Evolutionary conservation across 768 basidiomycete genomes (phyloP).

Genomic region (Boletus eberwhitei): DNA sequence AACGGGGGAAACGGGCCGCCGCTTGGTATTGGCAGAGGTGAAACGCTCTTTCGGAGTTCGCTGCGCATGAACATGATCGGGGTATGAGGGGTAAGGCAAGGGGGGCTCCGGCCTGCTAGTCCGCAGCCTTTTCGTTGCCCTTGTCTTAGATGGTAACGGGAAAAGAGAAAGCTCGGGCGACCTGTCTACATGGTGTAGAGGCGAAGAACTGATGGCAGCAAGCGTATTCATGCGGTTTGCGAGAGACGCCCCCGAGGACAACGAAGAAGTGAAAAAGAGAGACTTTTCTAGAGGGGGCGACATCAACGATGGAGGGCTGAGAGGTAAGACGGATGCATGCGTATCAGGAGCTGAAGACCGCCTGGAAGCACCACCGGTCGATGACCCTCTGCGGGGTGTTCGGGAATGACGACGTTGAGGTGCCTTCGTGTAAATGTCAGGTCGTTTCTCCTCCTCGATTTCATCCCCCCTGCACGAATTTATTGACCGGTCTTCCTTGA

Average conservation of each 20-base stretch:
- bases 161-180: constrained; percentile 18
- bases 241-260: constrained; percentile 18
- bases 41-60: not conserved
- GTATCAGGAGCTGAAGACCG: constrained; percentile 19
- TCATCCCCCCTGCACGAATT: not conserved
- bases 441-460: not conserved
- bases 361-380: not conserved
- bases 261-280: constrained; percentile 47
- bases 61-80: not conserved
- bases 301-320: constrained; percentile 54
- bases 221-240: not conserved
- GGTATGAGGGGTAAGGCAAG: constrained; percentile 26
- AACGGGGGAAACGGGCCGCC: constrained; percentile 3
- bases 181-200: not conserved
- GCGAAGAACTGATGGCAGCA: not conserved
- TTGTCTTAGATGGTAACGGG: constrained; percentile 15
- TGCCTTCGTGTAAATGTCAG: constrained; percentile 17
- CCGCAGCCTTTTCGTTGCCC: constrained; percentile 2
- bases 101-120: constrained; percentile 8
- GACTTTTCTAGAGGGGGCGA: constrained; percentile 54
- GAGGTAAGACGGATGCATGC: constrained; percentile 45
- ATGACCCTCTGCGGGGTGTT: not conserved
- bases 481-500: not conserved
- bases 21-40: not conserved
- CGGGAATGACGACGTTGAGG: constrained; percentile 17